Conservation (phyloP, 108 stramenopile species). For the Schizochytrium sp. region DNA sequence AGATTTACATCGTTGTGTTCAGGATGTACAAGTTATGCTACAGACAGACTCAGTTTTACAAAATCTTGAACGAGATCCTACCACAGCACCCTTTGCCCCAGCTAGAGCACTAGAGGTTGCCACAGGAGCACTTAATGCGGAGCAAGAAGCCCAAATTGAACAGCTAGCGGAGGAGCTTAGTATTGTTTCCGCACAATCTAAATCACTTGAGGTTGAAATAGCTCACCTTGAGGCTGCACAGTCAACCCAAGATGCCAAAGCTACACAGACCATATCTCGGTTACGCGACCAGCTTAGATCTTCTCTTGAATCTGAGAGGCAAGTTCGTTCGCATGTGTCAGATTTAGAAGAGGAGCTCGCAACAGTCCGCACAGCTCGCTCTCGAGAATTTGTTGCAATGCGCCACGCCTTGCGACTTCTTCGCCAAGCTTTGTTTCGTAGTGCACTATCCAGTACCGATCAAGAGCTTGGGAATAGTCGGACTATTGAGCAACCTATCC, state of each 20-base stretch:
- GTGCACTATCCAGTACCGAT: neutral
- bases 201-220: too few relatives aligned
- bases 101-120: conserved; percentile 19
- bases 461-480: neutral
- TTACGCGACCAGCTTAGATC: too few relatives aligned
- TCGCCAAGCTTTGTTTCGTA: neutral
- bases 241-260: too few relatives aligned
- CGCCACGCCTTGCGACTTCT: neutral
- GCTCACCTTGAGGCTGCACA: too few relatives aligned
- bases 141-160: neutral
- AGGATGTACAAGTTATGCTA: conserved; percentile 1
- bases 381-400: neutral
- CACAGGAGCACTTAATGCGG: conserved; percentile 12
- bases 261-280: too few relatives aligned
- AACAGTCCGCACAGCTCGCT: neutral
- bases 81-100: conserved; percentile 50
- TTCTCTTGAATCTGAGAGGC: neutral
- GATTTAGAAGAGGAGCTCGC: neutral
- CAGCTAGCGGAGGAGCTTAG: conserved; percentile 51
- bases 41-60: conserved; percentile 29
- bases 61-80: neutral
- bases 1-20: neutral
- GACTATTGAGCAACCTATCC: neutral
- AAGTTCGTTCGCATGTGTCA: neutral
- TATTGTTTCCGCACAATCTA: neutral